Base-by-base conservation (phyloP, 345 rosid genomes). In the Pistacia integerrima region DNA sequence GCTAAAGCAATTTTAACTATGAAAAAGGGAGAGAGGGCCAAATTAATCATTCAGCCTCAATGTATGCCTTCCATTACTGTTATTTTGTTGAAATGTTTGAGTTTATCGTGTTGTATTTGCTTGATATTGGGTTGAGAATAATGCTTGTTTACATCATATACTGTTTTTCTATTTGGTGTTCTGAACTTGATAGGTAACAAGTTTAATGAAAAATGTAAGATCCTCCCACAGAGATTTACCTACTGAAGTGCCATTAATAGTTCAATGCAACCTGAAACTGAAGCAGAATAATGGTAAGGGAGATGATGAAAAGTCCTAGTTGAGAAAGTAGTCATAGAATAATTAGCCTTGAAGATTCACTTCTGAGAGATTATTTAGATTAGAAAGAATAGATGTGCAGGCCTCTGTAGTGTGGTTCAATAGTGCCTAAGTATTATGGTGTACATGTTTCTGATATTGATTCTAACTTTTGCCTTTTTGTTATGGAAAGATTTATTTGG, bases 11-110 rank as follows among this genome's bases (percentile, higher is more conserved):
- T 86, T 36, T n/a, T 67, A 76, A 88, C 90, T 79, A 87, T 90
- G 94, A 79, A 51, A 71, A 68, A 64, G 41, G 87, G 92, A 58
- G 94, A 90, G 82, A 90, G 82, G 73, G 87, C 66, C 63, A 76
- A 83, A 77, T 80, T 90, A 70, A 80, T 79, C 59, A 82, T 90
- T 67, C 90, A 86, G 58, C 88, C 90, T 67, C 86, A 82, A 38
- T 86, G 92, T 90, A 83, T 18, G 87, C 76, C 52, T 63, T 68
- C 16, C 11, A 3, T 35, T 66, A 36, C 49, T 38, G 22, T 14
- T 74, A 46, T 48, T 4, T 35, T 57, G 30, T 54, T 72, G 28
- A 28, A 66, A 36, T 63, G 41, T 70, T 30, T 38, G 7, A 35
- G 18, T 25, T 49, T 63, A 58, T 48, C 17, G 9, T 11, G 41